phyloP scores from a whole-genome alignment of 352 stramenopile species.

The Globisporangium takayamanum region DNA sequence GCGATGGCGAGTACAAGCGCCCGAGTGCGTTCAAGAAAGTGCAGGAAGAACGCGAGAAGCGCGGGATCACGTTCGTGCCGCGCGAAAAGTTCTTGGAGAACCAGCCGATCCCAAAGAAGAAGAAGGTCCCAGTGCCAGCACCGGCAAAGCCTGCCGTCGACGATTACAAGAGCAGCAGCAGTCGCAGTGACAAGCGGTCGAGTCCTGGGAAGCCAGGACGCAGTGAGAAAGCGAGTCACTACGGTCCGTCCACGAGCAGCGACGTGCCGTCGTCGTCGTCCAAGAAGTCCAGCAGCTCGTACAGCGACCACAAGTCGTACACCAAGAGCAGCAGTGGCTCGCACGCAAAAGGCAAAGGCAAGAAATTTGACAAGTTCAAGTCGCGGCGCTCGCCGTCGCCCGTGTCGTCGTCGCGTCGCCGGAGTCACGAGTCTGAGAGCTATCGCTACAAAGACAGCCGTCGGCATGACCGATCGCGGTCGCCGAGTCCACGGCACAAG shows the following conservation, averaged over 20 bases:
- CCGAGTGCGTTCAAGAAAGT: conserved; percentile 49
- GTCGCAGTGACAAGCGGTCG: conserved; percentile 10
- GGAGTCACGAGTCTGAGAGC: conserved; percentile 16
- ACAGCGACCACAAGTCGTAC: conserved; percentile 3
- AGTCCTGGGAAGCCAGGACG: conserved; percentile 3
- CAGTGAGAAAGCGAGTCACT: conserved; percentile 27
- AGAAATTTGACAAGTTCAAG: conserved; percentile 16
- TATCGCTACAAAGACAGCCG: conserved; percentile 9
- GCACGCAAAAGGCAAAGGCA: background rate
- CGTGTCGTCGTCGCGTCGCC: conserved; percentile 9
- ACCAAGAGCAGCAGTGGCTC: background rate
- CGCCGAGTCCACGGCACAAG: conserved; percentile 17
- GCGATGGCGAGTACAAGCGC: conserved; percentile 35
- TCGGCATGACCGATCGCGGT: conserved; percentile 20
- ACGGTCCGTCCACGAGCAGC: conserved; percentile 22
- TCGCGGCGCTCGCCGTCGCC: conserved; percentile 19
- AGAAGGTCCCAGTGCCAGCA: conserved; percentile 1
- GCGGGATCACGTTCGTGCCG: conserved; percentile 29
- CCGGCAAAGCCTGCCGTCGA: background rate
- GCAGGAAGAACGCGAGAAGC: conserved; percentile 33
- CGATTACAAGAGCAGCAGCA: conserved; percentile 2
- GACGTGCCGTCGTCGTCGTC: conserved; percentile 1
- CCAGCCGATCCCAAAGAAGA: conserved; percentile 45
- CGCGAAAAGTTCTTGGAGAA: conserved; percentile 42
- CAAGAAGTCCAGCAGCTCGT: conserved; percentile 11